phyloP scores from a whole-genome alignment of 176 grass and related monocot species.

The Juncus effusus region DNA sequence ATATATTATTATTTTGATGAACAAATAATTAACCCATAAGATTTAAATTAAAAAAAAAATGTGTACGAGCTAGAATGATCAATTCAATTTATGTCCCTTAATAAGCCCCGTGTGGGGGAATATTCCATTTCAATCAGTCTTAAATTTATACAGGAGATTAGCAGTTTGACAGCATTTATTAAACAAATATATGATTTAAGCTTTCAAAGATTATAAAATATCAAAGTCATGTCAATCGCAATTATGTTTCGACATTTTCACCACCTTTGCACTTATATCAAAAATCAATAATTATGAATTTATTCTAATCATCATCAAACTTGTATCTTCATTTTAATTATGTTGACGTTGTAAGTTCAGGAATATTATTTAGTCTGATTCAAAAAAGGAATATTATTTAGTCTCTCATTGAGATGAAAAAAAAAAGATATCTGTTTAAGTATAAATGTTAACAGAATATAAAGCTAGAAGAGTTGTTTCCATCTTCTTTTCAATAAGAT shows the following conservation, averaged over 20 bases:
- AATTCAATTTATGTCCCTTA: background rate
- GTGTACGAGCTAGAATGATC: too few species aligned
- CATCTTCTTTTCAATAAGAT: too few species aligned
- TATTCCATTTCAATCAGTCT: slow-evolving; percentile 5
- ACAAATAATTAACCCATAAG: too few species aligned
- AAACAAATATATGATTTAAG: background rate
- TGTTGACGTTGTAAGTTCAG: background rate
- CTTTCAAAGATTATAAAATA: slow-evolving; percentile 14
- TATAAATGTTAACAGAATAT: too few species aligned
- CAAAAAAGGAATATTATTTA: background rate
- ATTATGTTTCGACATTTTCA: background rate
- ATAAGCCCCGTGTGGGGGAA: background rate
- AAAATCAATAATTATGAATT: too few species aligned
- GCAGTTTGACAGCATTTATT: slow-evolving; percentile 16
- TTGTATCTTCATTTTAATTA: background rate
- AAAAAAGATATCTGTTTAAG: too few species aligned
- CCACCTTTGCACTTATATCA: background rate
- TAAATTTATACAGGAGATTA: slow-evolving; percentile 5
- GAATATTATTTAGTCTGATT: background rate
- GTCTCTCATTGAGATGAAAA: too few species aligned
- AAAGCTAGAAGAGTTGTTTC: too few species aligned
- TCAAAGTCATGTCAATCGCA: slow-evolving; percentile 3
- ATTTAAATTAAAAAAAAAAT: too few species aligned
- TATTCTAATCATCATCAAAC: background rate
- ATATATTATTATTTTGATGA: too few species aligned